Conservation (phyloP, 1,139 yeast genomes). For the Kurtzmaniella quercitrusa region DNA sequence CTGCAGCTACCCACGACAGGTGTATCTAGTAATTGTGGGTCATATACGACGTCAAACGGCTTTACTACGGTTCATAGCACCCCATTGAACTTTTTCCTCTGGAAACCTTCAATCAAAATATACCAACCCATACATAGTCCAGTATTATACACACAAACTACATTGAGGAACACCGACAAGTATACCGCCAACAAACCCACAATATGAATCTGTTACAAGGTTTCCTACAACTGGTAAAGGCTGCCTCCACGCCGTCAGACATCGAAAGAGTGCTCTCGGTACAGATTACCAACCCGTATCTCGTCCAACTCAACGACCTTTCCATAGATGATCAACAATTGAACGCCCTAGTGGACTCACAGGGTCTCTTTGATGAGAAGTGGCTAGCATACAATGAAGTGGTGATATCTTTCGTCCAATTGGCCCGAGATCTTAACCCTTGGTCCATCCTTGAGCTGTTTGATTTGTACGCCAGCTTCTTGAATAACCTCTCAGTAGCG, state of each 20-base stretch:
- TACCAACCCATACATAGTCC: too few species aligned
- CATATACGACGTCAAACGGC: too few species aligned
- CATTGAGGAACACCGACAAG: too few species aligned
- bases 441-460: constrained; percentile 53
- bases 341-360: constrained; percentile 25
- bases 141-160: too few species aligned
- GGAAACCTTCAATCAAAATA: too few species aligned
- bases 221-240: neutral
- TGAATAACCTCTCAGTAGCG: constrained; percentile 55
- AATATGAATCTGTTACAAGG: neutral
- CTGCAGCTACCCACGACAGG: too few species aligned
- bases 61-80: too few species aligned
- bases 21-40: too few species aligned
- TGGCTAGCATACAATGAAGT: constrained; percentile 53
- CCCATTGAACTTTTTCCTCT: too few species aligned
- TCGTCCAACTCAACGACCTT: constrained; percentile 9
- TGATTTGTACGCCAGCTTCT: constrained; percentile 50
- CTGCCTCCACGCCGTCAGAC: neutral
- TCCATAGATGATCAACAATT: constrained; percentile 8
- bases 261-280: neutral
- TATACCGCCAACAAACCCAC: too few species aligned
- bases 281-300: constrained; percentile 9
- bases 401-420: constrained; percentile 45
- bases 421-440: constrained; percentile 57
- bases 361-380: constrained; percentile 32